Evolutionary conservation across 495 filamentous ascomycete genomes (phyloP).

Genomic region (Penicillium riverlandense): DNA sequence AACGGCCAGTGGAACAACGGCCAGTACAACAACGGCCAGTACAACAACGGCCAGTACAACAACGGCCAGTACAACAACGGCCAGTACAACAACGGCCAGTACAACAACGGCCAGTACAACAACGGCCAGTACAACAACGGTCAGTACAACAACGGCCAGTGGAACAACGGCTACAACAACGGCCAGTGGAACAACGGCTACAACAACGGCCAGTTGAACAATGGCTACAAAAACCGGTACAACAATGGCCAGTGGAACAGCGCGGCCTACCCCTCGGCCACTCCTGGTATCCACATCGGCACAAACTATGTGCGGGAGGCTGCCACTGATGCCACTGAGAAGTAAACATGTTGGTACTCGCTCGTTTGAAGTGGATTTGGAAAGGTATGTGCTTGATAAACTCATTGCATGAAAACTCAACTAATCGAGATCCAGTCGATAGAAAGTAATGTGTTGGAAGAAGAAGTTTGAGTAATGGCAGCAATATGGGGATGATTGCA

Average conservation of each 20-base stretch:
- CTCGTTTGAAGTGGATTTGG: neutral
- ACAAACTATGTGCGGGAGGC: neutral
- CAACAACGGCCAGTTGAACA: neutral
- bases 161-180: conserved; percentile 4
- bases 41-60: neutral
- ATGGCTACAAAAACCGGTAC: conserved; percentile 2
- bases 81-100: neutral
- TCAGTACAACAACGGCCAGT: conserved; percentile 6
- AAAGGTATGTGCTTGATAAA: no score
- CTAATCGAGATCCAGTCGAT: no score
- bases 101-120: conserved; percentile 2
- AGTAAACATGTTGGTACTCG: conserved; percentile 1
- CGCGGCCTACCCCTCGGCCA: conserved; percentile 3
- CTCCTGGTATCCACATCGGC: conserved; percentile 1
- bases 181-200: neutral
- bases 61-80: neutral
- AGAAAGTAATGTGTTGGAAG: no score
- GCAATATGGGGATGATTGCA: conserved; percentile 3
- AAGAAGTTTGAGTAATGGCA: no score
- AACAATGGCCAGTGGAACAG: neutral
- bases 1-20: conserved; percentile 5
- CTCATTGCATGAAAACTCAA: no score
- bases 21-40: conserved; percentile 6
- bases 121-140: conserved; percentile 7
- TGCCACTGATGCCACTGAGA: conserved; percentile 2